A percentile compares a stretch with the other conserved stretches of the same genome.
phyloP scores from a whole-genome alignment of 2,329 filamentous ascomycete genomes.

The Bipolaris sorokiniana region DNA sequence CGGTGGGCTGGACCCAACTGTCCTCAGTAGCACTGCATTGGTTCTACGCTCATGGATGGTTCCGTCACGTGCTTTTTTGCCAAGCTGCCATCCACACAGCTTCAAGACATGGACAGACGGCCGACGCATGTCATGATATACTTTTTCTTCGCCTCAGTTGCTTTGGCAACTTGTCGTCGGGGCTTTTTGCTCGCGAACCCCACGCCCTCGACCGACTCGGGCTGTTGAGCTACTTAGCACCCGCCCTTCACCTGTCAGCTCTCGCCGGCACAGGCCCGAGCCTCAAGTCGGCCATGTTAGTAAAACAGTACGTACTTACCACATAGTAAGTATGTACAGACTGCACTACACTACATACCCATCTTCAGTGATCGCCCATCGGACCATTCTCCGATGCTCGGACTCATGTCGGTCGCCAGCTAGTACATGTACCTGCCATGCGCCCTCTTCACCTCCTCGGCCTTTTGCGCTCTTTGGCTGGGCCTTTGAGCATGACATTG shows the following conservation, averaged over 20 bases:
- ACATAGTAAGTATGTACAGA: too few species aligned
- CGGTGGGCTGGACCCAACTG: background rate
- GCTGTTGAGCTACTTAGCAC: background rate
- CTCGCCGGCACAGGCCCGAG: background rate
- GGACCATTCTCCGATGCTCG: constrained; percentile 10
- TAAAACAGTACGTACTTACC: too few species aligned
- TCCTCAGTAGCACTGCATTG: too few species aligned
- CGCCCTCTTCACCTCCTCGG: background rate
- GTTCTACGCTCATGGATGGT: background rate
- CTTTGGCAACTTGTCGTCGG: too few species aligned
- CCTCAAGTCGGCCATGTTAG: too few species aligned
- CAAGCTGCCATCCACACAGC: too few species aligned
- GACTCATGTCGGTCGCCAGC: constrained; percentile 4
- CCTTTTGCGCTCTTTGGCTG: background rate
- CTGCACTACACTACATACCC: too few species aligned
- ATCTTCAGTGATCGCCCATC: constrained; percentile 4
- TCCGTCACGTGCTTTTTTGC: background rate
- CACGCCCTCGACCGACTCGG: background rate
- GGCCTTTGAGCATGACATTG: background rate
- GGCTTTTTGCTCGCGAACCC: background rate
- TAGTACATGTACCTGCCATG: background rate
- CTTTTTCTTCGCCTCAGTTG: too few species aligned
- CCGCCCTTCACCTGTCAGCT: constrained; percentile 6
- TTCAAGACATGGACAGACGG: too few species aligned
- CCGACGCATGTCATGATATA: too few species aligned